phyloP scores from a whole-genome alignment of 2,329 filamentous ascomycete species.

The Amylocarpus encephaloides region DNA sequence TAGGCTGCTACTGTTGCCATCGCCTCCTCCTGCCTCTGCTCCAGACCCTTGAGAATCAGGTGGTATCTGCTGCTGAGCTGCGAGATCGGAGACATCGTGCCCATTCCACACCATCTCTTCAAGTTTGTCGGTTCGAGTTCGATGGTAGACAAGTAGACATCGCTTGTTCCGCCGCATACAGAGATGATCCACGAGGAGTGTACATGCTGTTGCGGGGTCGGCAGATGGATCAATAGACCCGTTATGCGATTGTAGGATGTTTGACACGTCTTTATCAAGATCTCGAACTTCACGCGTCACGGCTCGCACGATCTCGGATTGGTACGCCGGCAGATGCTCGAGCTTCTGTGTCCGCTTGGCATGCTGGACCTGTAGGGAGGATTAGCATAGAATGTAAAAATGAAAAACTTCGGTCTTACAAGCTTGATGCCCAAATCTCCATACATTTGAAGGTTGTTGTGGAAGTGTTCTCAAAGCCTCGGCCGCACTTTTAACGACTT shows the following conservation, averaged over 20 bases:
- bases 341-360: constrained; percentile 91
- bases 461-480: background rate
- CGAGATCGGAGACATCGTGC: constrained; percentile 70
- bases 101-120: constrained; percentile 93
- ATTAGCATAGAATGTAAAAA: constrained; percentile 3
- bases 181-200: constrained; percentile 85
- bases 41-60: constrained; percentile 29
- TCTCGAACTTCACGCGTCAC: constrained; percentile 90
- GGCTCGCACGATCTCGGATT: constrained; percentile 81
- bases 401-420: constrained; percentile 35
- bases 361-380: constrained; percentile 67
- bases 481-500: background rate
- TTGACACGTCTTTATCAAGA: constrained; percentile 76
- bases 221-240: constrained; percentile 81
- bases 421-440: constrained; percentile 66
- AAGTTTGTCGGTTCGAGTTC: constrained; percentile 81
- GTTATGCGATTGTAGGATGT: constrained; percentile 74
- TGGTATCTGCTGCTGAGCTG: constrained; percentile 45
- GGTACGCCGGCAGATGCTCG: constrained; percentile 80
- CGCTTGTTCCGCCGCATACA: constrained; percentile 95
- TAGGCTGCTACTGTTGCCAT: constrained; percentile 63
- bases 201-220: constrained; percentile 79
- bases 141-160: constrained; percentile 89
- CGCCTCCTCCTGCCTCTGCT: constrained; percentile 36
- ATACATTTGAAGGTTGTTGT: constrained; percentile 48